Base-by-base conservation (phyloP, 257 asterid species). In the Primulina eburnea region DNA sequence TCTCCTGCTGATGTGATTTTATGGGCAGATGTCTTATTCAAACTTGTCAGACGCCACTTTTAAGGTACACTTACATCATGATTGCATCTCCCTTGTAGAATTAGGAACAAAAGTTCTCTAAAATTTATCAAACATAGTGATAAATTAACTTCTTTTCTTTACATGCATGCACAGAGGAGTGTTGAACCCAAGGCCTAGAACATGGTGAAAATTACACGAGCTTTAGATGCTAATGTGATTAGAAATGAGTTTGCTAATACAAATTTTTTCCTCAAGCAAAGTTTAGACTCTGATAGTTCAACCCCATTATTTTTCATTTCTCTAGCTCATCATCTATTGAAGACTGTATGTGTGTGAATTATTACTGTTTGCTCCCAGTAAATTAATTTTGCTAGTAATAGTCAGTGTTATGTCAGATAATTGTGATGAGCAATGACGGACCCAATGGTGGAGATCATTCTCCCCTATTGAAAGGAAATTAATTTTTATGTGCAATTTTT, bases 11-110 rank as follows among this genome's bases (percentile, higher is more conserved):
- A 67, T 40, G 40, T 69, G 63, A 65, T 70, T 73, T 64, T 69
- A 67, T 79, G 81, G 80, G 79, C 96, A 93, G 99, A 62, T 66
- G 62, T 90, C 95, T 57, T 93, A 90, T 79, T 79, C 82, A 63
- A 80, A 87, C 66, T 81, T 93, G 79, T 89, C 97, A 0, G 99
- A 93, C 68, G 83, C 94, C 76, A 93, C 99, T 78, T 93, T 93
- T 88, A 93, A 93, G 99, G 99, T 93, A 87, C 67, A 29, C 66
- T 60, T 3, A 40, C 52, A 8, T 40, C 32, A 43, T 14, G 67
- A 38, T 68, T 66, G 68, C 30, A 56, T 18, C 12, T 30, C 62
- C 26, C 72, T 37, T 37, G 60, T 18, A 26, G 59, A 38, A 47
- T 53, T 58, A 6, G 16, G 26, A 38, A 38, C 53, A 40, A n/a